phyloP scores from a whole-genome alignment of 306 rosid genomes.

The Gynostemma pentaphyllum region DNA sequence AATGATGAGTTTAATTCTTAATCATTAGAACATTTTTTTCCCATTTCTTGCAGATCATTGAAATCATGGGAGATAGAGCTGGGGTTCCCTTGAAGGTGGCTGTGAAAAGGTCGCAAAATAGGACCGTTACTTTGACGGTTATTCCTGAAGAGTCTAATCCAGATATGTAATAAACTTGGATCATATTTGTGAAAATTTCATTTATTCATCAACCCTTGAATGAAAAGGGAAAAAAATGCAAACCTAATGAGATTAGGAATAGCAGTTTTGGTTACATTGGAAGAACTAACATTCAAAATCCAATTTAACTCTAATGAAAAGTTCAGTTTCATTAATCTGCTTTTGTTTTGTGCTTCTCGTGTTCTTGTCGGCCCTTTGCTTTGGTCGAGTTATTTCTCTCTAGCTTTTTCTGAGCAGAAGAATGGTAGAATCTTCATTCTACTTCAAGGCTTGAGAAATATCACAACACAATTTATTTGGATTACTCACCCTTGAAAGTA shows the following conservation, averaged over 20 bases:
- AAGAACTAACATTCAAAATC: too few species aligned
- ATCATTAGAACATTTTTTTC: background rate
- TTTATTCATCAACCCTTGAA: background rate
- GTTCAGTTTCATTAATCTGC: too few species aligned
- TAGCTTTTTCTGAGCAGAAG: too few species aligned
- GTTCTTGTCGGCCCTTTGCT: too few species aligned
- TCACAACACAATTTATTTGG: too few species aligned
- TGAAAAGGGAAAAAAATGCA: background rate
- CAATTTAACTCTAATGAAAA: too few species aligned
- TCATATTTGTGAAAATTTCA: background rate
- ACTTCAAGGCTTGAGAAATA: too few species aligned
- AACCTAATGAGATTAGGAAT: too few species aligned
- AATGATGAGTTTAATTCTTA: background rate
- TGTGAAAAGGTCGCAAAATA: conserved; percentile 40
- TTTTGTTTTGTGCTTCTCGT: too few species aligned
- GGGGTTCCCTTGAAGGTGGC: conserved; percentile 51
- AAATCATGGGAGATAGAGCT: conserved; percentile 61
- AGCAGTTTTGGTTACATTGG: background rate
- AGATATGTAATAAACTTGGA: conserved; percentile 15
- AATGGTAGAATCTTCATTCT: too few species aligned
- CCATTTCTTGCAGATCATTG: conserved; percentile 47
- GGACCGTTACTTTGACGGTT: conserved; percentile 41
- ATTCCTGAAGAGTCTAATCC: conserved; percentile 59
- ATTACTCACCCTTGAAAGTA: too few species aligned
- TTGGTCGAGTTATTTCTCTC: too few species aligned